Evolutionary conservation across 108 stramenopile genomes (phyloP), one percentile per base, ranked within the genome.

Genomic region (Parmales sp.): DNA sequence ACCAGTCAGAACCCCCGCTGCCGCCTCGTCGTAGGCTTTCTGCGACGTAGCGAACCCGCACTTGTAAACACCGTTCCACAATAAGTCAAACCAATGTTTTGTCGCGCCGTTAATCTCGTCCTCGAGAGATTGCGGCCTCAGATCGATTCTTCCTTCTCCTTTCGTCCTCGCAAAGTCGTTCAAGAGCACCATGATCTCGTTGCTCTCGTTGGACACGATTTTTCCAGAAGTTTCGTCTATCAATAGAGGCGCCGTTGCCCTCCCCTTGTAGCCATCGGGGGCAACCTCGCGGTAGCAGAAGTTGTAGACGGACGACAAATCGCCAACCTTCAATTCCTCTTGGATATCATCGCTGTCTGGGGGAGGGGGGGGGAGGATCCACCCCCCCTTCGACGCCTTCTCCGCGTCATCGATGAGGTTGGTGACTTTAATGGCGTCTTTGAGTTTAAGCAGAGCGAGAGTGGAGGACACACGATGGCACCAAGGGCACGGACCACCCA

Each of bases 401-500:
- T 78, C 78, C 7, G 90, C 86, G 80, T 88, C 74, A 72, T 91
- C 90, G 23, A 85, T 71, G 38, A 91, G 66, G 51, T 39, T 66
- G 1, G 88, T 88, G 8, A 84, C 68, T 5, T 87, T 83, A 37
- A 87, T 66, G 22, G 79, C 66, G 29, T 78, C 54, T 7, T 60
- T 41, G 23, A 73, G 73, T 23, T 71, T 25, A 1, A 65, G 38
- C 22, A 69, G 31, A 1, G 67, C 41, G 29, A 65, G 18, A 23
- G 41, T 11, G 63, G n/a, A n/a, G n/a, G n/a, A n/a, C n/a, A 65
- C 60, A 22, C 78, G 71, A 16, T 76, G 70, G 48, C 81, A 76
- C 88, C 88, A 88, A 20, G 95, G 93, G 77, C 95, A 95, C 7
- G 91, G 89, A 76, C 93, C 90, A 6, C 91, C 93, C 31, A 95